A percentile compares a stretch with the other conserved stretches of the same genome.
Evolutionary conservation across 164 flowering plant species (phyloP).

Genomic region (Echeveria elegans): DNA sequence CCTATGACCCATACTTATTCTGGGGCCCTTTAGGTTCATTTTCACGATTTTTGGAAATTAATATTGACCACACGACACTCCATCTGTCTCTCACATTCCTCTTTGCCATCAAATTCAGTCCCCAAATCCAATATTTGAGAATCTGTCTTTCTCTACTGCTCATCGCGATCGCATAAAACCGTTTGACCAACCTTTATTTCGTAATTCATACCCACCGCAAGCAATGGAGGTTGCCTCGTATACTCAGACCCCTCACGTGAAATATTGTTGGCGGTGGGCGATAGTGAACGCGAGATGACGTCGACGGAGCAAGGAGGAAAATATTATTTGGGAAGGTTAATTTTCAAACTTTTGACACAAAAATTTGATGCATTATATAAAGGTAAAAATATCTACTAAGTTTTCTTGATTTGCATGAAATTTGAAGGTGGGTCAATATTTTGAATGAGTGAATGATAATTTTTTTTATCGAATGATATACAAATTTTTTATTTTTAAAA

Average conservation of each 20-base stretch:
- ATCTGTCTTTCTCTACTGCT: neutral
- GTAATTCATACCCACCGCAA: neutral
- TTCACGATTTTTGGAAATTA: neutral
- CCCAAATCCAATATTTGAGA: neutral
- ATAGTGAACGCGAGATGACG: too few species aligned
- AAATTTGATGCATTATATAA: too few species aligned
- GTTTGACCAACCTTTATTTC: neutral
- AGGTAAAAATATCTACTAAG: too few species aligned
- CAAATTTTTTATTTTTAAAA: too few species aligned
- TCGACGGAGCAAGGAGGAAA: too few species aligned
- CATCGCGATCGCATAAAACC: neutral
- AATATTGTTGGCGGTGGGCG: too few species aligned
- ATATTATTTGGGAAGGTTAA: too few species aligned
- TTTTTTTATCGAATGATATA: too few species aligned
- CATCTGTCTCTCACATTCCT: neutral
- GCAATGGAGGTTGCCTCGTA: conserved; percentile 28
- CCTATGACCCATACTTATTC: neutral
- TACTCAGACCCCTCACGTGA: conserved; percentile 13
- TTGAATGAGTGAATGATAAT: too few species aligned
- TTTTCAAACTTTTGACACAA: too few species aligned
- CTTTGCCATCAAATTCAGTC: neutral
- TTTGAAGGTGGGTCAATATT: too few species aligned
- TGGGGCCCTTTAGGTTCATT: neutral
- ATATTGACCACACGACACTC: conserved; percentile 3
- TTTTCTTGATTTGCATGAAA: too few species aligned